Percentiles rank a stretch among this genome's conserved stretches.
Evolutionary conservation across 495 filamentous ascomycete genomes (phyloP).

Genomic region (Xylaria cubensis): DNA sequence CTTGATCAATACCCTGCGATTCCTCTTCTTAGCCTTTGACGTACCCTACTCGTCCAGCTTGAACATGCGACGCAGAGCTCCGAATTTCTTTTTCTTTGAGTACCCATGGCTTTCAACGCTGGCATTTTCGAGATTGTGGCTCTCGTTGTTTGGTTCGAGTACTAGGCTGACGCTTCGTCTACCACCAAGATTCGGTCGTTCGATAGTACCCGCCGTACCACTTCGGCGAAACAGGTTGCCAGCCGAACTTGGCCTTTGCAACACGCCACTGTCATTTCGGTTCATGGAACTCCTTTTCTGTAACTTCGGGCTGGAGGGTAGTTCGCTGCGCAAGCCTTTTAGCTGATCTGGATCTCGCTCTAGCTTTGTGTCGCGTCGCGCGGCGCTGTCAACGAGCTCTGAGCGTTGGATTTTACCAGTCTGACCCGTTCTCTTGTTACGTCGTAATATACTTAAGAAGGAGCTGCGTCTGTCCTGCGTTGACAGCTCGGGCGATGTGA

Average conservation of each 20-base stretch:
- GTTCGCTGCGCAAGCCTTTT: slow-evolving; percentile 34
- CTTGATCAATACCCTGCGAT: slow-evolving; percentile 36
- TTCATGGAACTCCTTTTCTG: slow-evolving; percentile 41
- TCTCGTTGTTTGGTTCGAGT: slow-evolving; percentile 20
- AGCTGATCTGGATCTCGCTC: slow-evolving; percentile 56
- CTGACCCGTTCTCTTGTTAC: slow-evolving; percentile 50
- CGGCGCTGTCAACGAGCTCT: slow-evolving; percentile 54
- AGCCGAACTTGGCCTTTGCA: slow-evolving; percentile 37
- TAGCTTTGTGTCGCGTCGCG: slow-evolving; percentile 57
- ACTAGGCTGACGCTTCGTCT: slow-evolving; percentile 35
- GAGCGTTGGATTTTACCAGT: slow-evolving; percentile 50
- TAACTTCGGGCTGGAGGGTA: slow-evolving; percentile 37
- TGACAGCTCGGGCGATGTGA: slow-evolving; percentile 29
- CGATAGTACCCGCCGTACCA: slow-evolving; percentile 11
- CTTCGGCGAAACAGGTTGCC: slow-evolving; percentile 37
- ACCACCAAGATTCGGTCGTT: slow-evolving; percentile 24
- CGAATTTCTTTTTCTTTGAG: slow-evolving; percentile 68
- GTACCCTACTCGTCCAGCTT: slow-evolving; percentile 56
- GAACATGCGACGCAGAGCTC: slow-evolving; percentile 61
- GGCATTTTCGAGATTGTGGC: slow-evolving; percentile 33
- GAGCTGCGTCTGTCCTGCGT: slow-evolving; percentile 42
- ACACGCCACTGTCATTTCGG: slow-evolving; percentile 30
- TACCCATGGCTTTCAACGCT: slow-evolving; percentile 40
- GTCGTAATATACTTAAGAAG: slow-evolving; percentile 54
- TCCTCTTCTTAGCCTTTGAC: slow-evolving; percentile 20